A percentile compares a stretch with the other conserved stretches of the same genome.
Conservation (phyloP, 164 flowering plant genomes). For the Aristolochia californica region DNA sequence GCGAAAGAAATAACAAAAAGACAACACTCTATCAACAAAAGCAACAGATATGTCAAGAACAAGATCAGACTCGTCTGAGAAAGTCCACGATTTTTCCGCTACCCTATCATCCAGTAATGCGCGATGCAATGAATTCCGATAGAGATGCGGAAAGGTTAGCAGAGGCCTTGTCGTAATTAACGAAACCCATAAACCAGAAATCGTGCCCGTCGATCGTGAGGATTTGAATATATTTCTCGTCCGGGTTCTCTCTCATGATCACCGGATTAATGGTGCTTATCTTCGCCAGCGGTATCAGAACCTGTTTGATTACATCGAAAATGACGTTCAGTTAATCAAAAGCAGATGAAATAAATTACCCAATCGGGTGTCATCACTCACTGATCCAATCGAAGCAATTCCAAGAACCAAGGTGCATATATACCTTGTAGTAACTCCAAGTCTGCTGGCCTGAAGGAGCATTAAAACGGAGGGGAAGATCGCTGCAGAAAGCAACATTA, state of each 20-base stretch:
- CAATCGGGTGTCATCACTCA: no score
- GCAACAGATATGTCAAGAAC: background rate
- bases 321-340: no score
- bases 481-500: constrained; percentile 51
- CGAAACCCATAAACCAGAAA: constrained; percentile 79
- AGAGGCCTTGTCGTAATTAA: constrained; percentile 48
- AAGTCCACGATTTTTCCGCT: background rate
- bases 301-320: constrained; percentile 21
- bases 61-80: no score
- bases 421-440: constrained; percentile 65
- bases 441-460: constrained; percentile 63
- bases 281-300: constrained; percentile 35
- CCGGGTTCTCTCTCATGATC: constrained; percentile 25
- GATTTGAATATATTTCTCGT: constrained; percentile 54
- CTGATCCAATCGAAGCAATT: no score
- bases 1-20: background rate
- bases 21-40: background rate
- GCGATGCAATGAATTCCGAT: constrained; percentile 13
- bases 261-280: constrained; percentile 37
- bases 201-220: constrained; percentile 53
- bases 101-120: background rate
- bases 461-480: constrained; percentile 44
- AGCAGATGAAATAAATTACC: no score
- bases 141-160: constrained; percentile 25
- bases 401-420: no score